Evolutionary conservation across 192 early-diverging fungal species (phyloP), one percentile per base, ranked within the genome.

Genomic region (Funneliformis geosporum): DNA sequence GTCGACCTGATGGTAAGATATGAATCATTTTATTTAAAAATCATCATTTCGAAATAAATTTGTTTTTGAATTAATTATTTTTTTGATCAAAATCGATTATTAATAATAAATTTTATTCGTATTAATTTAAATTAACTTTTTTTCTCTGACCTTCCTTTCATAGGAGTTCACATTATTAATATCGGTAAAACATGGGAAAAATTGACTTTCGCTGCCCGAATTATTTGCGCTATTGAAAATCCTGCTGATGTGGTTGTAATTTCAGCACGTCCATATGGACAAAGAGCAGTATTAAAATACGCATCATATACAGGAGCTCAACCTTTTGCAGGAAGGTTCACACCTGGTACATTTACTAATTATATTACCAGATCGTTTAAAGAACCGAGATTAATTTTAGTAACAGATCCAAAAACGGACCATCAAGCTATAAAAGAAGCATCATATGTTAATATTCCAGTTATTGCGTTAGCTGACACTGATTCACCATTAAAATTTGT

Each of bases 121-220:
- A 74, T 10, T 42, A 42, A 42, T 69, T 42, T 42, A 16, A 42
- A 9, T 42, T 7, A 40, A 42, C 16, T 69, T 69, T 68, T 69
- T 16, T n/a, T n/a, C n/a, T n/a, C n/a, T n/a, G n/a, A n/a, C 59
- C 61, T 40, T 39, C 21, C 10, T 43, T 47, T 12, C 59, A 46
- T 76, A 92, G 94, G 94, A 87, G 89, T 99, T 84, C 90, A 99
- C 93, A 90, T 99, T 89, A 97, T 99, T 91, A 98, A 99, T 93
- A 91, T 97, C 71, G 95, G 93, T 82, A 99, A 99, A 94, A 99
- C 98, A 87, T 99, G 97, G 95, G 98, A 98, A 91, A 99, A 99
- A 95, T 86, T 99, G 69, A 91, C 99, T 60, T 88, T 99, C 77
- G 98, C 98, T 83, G 97, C 98, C 80, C 96, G 98, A 89, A 92